Percentiles rank a stretch among this genome's conserved stretches.
These are phyloP conservation scores for Zychaea mexicana DNA, from an alignment of 371 early-diverging fungal genomes.

Conservation along the genomic window DNA sequence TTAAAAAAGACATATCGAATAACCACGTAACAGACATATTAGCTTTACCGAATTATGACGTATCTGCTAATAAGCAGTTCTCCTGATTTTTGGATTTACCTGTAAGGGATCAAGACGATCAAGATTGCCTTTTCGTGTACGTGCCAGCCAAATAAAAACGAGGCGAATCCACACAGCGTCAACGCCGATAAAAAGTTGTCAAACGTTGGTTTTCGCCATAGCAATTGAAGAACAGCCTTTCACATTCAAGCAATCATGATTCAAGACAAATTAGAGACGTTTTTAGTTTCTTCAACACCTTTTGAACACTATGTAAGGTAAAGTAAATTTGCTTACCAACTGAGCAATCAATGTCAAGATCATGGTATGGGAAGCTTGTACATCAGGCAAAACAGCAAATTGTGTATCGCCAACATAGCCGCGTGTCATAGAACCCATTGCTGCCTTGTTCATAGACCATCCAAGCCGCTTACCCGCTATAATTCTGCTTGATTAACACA, in stretches of 20 bases:
- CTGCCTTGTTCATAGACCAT: conserved; percentile 46
- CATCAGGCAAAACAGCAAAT: conserved; percentile 80
- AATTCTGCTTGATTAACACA: background rate
- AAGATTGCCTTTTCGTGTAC: conserved; percentile 98
- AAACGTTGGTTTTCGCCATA: conserved; percentile 73
- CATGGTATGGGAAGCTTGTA: conserved; percentile 78
- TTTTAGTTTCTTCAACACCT: no score
- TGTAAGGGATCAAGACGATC: conserved; percentile 81
- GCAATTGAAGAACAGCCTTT: conserved; percentile 41
- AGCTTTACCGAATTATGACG: no score
- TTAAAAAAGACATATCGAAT: no score
- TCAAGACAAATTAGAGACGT: background rate
- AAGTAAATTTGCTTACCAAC: no score
- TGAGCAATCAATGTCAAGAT: conserved; percentile 75
- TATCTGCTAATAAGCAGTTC: no score
- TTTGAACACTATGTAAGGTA: no score
- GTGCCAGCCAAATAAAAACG: conserved; percentile 97
- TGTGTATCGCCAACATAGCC: conserved; percentile 91
- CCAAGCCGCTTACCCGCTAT: conserved; percentile 44
- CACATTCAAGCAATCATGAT: background rate
- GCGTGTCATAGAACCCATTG: conserved; percentile 76
- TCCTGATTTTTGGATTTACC: conserved; percentile 38
- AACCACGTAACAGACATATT: no score
- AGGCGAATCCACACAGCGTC: conserved; percentile 81
- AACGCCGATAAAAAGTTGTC: conserved; percentile 75